Conservation (phyloP, 129 eudicot genomes). For the Lactuca sativa region DNA sequence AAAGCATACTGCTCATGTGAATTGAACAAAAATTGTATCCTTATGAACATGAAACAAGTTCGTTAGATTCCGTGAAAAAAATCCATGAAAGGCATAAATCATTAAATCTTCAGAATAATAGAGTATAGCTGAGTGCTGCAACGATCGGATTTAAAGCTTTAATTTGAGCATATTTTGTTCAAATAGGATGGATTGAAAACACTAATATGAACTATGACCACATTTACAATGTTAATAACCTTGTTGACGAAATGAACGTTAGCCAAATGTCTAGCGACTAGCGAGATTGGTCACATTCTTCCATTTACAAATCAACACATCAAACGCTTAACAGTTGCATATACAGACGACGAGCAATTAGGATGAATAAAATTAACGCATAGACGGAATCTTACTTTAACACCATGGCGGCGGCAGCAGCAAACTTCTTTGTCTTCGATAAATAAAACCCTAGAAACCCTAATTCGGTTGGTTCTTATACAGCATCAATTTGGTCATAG, state of each 20-base stretch:
- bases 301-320: neutral
- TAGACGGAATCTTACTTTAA: slow-evolving; percentile 25
- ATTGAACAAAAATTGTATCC: neutral
- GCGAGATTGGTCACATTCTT: neutral
- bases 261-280: neutral
- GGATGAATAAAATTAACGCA: neutral
- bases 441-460: slow-evolving; percentile 31
- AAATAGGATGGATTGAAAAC: neutral
- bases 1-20: neutral
- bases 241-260: neutral
- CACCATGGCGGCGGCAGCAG: slow-evolving; percentile 42
- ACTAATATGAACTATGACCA: neutral
- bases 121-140: neutral
- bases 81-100: neutral
- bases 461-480: slow-evolving; percentile 22
- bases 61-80: neutral
- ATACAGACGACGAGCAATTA: neutral
- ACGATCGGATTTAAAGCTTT: neutral
- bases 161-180: neutral
- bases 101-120: neutral
- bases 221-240: neutral
- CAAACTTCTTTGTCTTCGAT: slow-evolving; percentile 11
- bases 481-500: neutral
- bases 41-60: slow-evolving; percentile 1
- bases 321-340: neutral